Base-by-base conservation (phyloP, 345 rosid species). In the Diplotaxis tenuifolia region DNA sequence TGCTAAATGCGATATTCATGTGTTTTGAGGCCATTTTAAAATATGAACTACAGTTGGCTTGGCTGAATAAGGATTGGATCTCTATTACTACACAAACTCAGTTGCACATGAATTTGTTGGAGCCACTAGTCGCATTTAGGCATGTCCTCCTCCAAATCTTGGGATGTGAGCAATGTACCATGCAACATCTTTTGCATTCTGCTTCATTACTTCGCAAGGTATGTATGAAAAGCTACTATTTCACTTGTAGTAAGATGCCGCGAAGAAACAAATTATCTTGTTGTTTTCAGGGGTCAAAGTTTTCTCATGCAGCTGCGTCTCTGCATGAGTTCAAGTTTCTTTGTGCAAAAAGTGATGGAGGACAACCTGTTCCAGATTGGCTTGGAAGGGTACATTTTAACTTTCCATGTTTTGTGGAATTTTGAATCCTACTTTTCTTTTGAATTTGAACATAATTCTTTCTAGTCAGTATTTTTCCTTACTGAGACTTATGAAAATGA, bases 141-240 rank as follows among this genome's bases (percentile, higher is more conserved):
- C 81, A 92, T 54, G 88, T 88, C 52, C 84, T 94, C 50, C 96
- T 91, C 77, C 89, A 91, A 80, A 84, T 88, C 70, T 77, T 94
- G 89, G 80, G 83, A 53, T 89, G 95, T 65, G 73, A 80, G 68
- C 83, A 85, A 65, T 84, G 82, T 65, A 78, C 82, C 22, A 78
- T 78, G 74, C 86, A 87, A 67, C 90, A 94, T 81, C 96, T 88
- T 74, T 83, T 94, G 89, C 96, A 87, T 72, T 91, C 98, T 74
- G 89, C 95, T 53, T 89, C 97, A 28, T 81, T 86, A 57, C 90
- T 89, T 75, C 98, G 97, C n/a, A 91, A 91, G 97, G 97, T 94
- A 84, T 71, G 62, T 61, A 53, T 32, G 47, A 56, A 62, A 56
- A 58, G 53, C 53, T 60, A 71, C 72, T 40, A 12, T 57, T 50